Percentiles rank a stretch among this genome's conserved stretches.
Conservation (phyloP, 176 grass and related monocot genomes). For the Olyra latifolia region DNA sequence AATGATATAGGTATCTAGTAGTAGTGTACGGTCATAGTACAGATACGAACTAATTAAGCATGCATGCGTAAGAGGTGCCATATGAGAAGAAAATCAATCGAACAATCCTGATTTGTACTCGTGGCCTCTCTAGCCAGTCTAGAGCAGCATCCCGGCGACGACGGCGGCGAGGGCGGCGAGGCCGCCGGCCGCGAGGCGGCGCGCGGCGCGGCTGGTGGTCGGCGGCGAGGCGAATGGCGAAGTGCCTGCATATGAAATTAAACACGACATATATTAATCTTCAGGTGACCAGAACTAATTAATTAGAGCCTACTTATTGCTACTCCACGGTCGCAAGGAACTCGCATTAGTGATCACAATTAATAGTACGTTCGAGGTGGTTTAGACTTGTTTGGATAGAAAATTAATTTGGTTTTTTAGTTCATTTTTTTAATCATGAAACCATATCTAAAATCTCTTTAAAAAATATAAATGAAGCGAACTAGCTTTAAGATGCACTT, state of each 20-base stretch:
- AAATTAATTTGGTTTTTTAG: no score
- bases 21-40: not conserved
- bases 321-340: not conserved
- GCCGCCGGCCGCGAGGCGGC: not conserved
- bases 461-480: no score
- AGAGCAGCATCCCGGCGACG: constrained; percentile 2
- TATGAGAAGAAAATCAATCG: not conserved
- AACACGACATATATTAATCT: not conserved
- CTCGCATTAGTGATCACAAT: not conserved
- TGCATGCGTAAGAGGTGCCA: not conserved
- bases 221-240: constrained; percentile 35
- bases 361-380: no score
- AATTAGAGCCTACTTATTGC: not conserved
- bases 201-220: not conserved
- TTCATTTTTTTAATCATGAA: no score
- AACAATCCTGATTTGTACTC: not conserved
- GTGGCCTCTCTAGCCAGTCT: not conserved
- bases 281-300: not conserved
- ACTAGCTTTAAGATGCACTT: no score
- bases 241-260: not conserved
- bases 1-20: not conserved
- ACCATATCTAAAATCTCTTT: no score
- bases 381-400: no score
- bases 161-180: constrained; percentile 4
- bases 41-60: not conserved